Evolutionary conservation across 192 early-diverging fungal genomes (phyloP).

Genomic region (Podochytrium sp.): DNA sequence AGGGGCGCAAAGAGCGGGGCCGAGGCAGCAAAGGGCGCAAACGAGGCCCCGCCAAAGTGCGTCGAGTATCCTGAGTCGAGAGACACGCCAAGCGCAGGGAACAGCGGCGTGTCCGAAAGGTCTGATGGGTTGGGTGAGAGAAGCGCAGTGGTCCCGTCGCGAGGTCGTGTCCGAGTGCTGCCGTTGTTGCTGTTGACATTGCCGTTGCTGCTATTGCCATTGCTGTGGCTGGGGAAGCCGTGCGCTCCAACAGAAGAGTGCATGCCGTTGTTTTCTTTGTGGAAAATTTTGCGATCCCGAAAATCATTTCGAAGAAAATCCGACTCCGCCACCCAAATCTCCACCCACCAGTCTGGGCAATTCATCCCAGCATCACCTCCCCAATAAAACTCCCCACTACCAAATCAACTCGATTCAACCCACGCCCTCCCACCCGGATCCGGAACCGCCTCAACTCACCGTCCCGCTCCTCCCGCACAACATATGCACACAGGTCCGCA

Average conservation of each 20-base stretch:
- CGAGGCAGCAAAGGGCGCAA: neutral
- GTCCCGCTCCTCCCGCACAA: neutral
- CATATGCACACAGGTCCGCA: constrained; percentile 12
- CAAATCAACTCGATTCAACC: constrained; percentile 10
- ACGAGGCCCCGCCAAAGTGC: neutral
- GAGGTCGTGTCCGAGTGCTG: neutral
- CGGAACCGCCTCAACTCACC: neutral
- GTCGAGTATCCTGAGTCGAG: neutral
- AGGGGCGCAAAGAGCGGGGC: neutral
- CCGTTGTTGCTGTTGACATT: neutral
- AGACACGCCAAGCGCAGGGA: neutral
- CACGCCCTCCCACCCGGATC: constrained; percentile 20
- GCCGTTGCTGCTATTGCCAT: neutral
- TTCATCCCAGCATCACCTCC: neutral
- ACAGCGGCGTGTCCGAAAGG: neutral
- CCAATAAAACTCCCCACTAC: neutral
- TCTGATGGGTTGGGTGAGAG: neutral
- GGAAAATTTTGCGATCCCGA: neutral
- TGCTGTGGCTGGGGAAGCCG: neutral
- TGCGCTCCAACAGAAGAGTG: neutral
- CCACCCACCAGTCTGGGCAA: no score
- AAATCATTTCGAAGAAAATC: neutral
- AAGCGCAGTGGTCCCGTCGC: neutral
- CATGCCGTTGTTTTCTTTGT: neutral
- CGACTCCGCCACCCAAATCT: neutral